Evolutionary conservation across 768 basidiomycete genomes (phyloP).

Genomic region (Phanerochaete carnosa): DNA sequence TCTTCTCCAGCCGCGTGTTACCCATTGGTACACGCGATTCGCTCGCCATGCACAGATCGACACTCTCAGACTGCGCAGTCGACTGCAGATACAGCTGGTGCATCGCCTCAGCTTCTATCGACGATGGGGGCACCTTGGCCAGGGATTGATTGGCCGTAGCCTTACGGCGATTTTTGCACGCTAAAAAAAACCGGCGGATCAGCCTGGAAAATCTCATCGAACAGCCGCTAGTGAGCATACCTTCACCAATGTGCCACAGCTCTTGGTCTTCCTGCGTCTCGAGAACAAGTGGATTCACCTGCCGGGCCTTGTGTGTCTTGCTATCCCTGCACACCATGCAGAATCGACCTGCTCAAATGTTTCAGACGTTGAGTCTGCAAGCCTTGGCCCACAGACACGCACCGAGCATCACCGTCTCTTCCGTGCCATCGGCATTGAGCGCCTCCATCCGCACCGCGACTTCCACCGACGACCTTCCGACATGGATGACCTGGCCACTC

Average conservation of each 20-base stretch:
- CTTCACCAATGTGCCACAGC: conserved; percentile 65
- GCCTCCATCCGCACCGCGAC: conserved; percentile 85
- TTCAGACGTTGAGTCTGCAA: not conserved
- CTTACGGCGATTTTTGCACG: conserved; percentile 59
- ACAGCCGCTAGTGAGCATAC: conserved; percentile 34
- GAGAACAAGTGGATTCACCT: conserved; percentile 61
- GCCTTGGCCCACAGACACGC: not conserved
- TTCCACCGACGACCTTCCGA: conserved; percentile 77
- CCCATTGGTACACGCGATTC: conserved; percentile 71
- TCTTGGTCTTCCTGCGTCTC: conserved; percentile 59
- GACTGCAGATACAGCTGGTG: conserved; percentile 65
- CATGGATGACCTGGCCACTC: conserved; percentile 79
- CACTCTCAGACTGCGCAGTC: conserved; percentile 42
- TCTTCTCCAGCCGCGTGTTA: conserved; percentile 65
- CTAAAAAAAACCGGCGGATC: conserved; percentile 33
- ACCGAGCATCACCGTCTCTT: conserved; percentile 70
- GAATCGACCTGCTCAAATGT: conserved; percentile 62
- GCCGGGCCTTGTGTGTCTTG: conserved; percentile 55
- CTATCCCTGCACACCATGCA: conserved; percentile 85
- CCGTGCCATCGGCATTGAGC: conserved; percentile 39
- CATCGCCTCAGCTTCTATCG: conserved; percentile 61
- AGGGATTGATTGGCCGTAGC: conserved; percentile 57
- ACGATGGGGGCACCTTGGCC: conserved; percentile 69
- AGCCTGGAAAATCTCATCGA: not conserved
- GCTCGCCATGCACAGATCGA: conserved; percentile 16